These are phyloP conservation scores for Eimeria sp. DNA, from an alignment of 169 alveolate species.

Conservation along the genomic window DNA sequence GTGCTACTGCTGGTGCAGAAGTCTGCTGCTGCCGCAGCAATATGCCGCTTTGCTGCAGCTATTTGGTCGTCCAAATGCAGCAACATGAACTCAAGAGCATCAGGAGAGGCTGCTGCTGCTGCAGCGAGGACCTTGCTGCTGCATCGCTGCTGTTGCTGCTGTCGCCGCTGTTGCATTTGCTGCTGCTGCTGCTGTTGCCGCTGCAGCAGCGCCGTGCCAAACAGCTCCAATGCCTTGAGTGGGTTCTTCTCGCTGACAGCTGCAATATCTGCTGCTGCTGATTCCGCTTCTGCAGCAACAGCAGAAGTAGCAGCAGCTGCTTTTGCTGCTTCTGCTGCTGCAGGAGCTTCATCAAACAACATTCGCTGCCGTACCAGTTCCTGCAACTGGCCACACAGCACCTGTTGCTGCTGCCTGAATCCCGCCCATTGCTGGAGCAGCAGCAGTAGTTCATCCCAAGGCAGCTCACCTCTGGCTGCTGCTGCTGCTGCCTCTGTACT, in stretches of 20 bases:
- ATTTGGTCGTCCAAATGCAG: constrained; percentile 15
- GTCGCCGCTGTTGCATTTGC: background rate
- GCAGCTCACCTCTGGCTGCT: constrained; percentile 14
- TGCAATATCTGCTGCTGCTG: background rate
- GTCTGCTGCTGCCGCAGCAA: background rate
- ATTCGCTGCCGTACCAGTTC: constrained; percentile 2
- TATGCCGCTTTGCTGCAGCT: background rate
- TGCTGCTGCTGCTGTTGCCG: background rate
- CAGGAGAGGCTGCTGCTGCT: constrained; percentile 32
- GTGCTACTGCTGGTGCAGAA: background rate
- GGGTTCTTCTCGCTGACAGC: constrained; percentile 3
- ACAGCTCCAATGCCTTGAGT: constrained; percentile 1
- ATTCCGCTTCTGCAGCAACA: background rate
- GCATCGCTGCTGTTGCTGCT: constrained; percentile 10
- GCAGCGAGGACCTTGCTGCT: constrained; percentile 35
- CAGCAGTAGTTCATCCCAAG: background rate
- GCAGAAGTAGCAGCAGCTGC: constrained; percentile 15
- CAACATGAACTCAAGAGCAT: constrained; percentile 6
- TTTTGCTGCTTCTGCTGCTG: background rate
- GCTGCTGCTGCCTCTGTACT: constrained; percentile 44
- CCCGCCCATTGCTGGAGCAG: constrained; percentile 28
- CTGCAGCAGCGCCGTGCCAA: constrained; percentile 10
- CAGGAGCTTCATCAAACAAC: background rate
- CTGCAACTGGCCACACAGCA: constrained; percentile 14
- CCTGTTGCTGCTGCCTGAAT: background rate